Conservation (phyloP, 352 stramenopile species). For the Phytopythium oedochilum region DNA sequence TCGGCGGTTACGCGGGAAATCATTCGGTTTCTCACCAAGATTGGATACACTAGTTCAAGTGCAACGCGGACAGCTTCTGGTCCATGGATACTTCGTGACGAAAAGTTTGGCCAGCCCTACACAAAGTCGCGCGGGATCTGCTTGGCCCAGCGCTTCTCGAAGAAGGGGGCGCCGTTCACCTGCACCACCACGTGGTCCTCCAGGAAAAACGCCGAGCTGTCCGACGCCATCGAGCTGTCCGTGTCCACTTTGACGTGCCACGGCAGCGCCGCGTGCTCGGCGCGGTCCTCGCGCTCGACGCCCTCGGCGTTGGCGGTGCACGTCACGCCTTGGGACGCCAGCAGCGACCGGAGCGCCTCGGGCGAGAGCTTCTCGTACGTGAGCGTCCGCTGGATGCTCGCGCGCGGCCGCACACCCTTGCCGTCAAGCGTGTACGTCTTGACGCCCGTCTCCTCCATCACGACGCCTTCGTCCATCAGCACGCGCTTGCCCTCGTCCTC, state of each 20-base stretch:
- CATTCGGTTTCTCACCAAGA: no score
- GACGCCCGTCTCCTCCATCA: constrained; percentile 35
- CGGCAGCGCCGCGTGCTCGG: constrained; percentile 23
- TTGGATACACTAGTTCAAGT: no score
- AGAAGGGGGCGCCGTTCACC: constrained; percentile 29
- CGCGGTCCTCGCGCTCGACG: constrained; percentile 20
- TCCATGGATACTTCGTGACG: no score
- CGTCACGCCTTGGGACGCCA: constrained; percentile 6
- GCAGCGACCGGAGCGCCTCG: constrained; percentile 1
- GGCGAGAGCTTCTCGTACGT: constrained; percentile 34
- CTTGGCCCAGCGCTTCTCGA: constrained; percentile 35
- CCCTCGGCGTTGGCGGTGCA: constrained; percentile 7
- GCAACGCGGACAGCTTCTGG: no score
- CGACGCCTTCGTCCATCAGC: constrained; percentile 40
- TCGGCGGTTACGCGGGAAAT: not conserved
- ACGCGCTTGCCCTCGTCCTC: constrained; percentile 44
- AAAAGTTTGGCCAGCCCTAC: no score
- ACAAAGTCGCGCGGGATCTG: constrained; percentile 28
- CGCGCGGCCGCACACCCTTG: constrained; percentile 21
- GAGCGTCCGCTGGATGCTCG: constrained; percentile 30
- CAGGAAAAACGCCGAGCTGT: constrained; percentile 24
- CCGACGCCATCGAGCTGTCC: constrained; percentile 38
- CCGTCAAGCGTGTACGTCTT: constrained; percentile 41
- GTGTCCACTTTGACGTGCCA: constrained; percentile 37
- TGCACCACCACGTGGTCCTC: constrained; percentile 28